Percentiles rank a stretch among this genome's conserved stretches.
Evolutionary conservation across 352 stramenopile genomes (phyloP).

Genomic region (Phytophthora quininea): DNA sequence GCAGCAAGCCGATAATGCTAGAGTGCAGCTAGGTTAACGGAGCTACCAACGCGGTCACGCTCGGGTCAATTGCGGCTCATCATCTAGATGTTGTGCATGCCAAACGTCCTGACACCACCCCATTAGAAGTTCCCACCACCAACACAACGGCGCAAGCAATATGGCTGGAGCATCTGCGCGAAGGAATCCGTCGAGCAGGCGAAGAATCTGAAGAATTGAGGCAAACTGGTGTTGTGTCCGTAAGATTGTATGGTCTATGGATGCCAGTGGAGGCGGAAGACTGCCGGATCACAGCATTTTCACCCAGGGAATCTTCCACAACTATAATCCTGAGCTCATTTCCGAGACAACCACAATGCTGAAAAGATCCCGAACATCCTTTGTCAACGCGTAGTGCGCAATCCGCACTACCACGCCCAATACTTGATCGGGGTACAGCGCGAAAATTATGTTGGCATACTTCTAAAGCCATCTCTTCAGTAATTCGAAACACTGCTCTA

Average conservation of each 20-base stretch:
- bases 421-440: slow-evolving; percentile 4
- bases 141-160: slow-evolving; percentile 14
- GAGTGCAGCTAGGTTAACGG: too few relatives aligned
- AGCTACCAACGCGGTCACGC: slow-evolving; percentile 1
- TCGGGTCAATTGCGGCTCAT: slow-evolving; percentile 9
- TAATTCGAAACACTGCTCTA: slow-evolving; percentile 39
- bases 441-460: slow-evolving; percentile 10
- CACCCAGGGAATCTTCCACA: slow-evolving; percentile 1
- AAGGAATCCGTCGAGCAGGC: too few relatives aligned
- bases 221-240: background rate
- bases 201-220: too few relatives aligned
- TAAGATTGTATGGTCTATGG: slow-evolving; percentile 5
- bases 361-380: background rate
- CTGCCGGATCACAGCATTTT: slow-evolving; percentile 11
- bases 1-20: too few relatives aligned
- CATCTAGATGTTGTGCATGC: slow-evolving; percentile 10
- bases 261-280: slow-evolving; percentile 1
- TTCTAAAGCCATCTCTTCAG: slow-evolving; percentile 68
- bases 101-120: background rate
- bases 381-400: background rate
- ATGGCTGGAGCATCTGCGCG: slow-evolving; percentile 6
- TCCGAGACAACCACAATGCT: slow-evolving; percentile 12
- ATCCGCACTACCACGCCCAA: background rate
- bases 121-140: slow-evolving; percentile 8
- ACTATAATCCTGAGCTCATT: slow-evolving; percentile 2